Base-by-base conservation (phyloP, 768 basidiomycete genomes). In the Saitozyma sp. region DNA sequence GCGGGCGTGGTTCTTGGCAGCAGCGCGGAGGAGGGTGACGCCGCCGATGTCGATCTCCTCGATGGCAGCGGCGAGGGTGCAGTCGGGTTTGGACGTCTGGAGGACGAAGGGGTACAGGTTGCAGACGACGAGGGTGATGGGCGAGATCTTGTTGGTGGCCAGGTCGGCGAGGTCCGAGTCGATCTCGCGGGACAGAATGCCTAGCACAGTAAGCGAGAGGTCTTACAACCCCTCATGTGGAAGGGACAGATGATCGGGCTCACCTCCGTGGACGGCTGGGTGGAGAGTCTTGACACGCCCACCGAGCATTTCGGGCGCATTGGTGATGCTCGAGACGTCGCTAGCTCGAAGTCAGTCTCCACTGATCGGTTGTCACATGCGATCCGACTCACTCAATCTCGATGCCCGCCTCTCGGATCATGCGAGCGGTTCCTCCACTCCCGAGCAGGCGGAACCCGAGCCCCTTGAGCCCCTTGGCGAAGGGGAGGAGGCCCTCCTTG, bases 41-140 rank as follows among this genome's bases (percentile, higher is more conserved):
- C 96, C 96, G 7, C 96, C 96, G 61, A 99, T 98, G 81, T 99
- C 96, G 69, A 99, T 89, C 80, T 99, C 96, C 79, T 99, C 96
- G 62, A 98, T 88, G 6, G 95, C 95, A 53, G 89, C 89, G 3
- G 91, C 86, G 63, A 97, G 86, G 10, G 91, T 93, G 81, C 93
- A 94, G 67, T 86, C 86, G 0, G 92, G 90, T 56, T 80, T 79
- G 70, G 88, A 86, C 0, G 94, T 85, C 53, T 94, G 96, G 19
- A 87, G 86, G 40, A 90, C 86, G 82, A 99, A 99, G 0, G 96
- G 96, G 83, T 99, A 98, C 56, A 99, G 87, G 79, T 99, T 99
- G 87, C 96, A 99, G 64, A 96, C 93, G 61, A 99, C 95, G 82
- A 99, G 89, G 59, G 89, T 88, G 81, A 98, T 97, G 65, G 91